Conservation (phyloP, 2,329 filamentous ascomycete genomes). For the Epichloe festucae region DNA sequence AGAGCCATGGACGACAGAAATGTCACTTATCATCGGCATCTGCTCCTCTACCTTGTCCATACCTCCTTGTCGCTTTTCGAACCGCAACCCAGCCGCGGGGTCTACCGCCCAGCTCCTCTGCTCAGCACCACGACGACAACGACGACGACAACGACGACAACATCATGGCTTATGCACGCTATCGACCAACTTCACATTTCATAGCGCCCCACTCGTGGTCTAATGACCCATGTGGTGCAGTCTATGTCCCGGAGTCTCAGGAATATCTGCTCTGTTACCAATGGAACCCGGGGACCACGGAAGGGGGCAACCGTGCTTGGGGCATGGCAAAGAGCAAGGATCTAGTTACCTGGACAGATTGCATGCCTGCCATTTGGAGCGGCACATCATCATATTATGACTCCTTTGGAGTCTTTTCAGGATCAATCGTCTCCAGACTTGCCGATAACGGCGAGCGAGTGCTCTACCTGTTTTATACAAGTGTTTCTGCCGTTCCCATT, state of each 20-base stretch:
- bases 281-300: conserved; percentile 12
- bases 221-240: conserved; percentile 29
- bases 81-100: no score
- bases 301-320: conserved; percentile 16
- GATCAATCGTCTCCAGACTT: conserved; percentile 27
- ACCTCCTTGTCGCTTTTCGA: no score
- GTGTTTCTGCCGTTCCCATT: conserved; percentile 29
- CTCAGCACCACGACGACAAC: no score
- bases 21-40: no score
- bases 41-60: no score
- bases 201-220: conserved; percentile 25
- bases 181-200: conserved; percentile 17
- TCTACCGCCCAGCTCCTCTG: no score
- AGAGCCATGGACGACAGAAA: not conserved
- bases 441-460: conserved; percentile 23
- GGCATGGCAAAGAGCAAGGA: conserved; percentile 25
- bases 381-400: conserved; percentile 27
- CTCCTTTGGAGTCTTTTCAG: conserved; percentile 29
- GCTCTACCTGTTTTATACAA: conserved; percentile 28
- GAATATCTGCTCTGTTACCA: conserved; percentile 30
- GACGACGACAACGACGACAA: not conserved
- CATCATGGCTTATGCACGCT: conserved; percentile 5
- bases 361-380: conserved; percentile 8
- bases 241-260: conserved; percentile 26
- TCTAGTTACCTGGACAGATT: conserved; percentile 22